phyloP scores from a whole-genome alignment of 2,329 filamentous ascomycete genomes.

The Cercospora sojina region DNA sequence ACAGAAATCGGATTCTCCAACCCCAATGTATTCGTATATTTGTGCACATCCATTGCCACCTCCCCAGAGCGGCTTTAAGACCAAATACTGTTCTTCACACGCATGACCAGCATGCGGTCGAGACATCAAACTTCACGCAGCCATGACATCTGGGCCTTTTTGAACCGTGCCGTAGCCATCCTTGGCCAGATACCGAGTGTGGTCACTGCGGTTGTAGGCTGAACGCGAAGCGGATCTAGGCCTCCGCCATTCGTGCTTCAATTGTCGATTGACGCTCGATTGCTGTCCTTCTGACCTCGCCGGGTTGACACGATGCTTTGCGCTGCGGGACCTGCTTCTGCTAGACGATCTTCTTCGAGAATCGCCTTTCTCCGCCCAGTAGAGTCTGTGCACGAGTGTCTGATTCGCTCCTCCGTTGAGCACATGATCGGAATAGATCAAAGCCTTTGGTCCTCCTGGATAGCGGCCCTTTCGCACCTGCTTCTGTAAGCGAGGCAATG shows the following conservation, averaged over 20 bases:
- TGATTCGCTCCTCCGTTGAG: constrained; percentile 41
- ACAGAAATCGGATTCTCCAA: too few species aligned
- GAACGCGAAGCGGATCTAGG: background rate
- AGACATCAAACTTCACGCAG: background rate
- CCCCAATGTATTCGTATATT: background rate
- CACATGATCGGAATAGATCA: constrained; percentile 41
- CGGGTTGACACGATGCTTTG: background rate
- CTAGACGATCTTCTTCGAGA: background rate
- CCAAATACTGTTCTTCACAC: background rate
- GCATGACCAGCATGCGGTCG: background rate
- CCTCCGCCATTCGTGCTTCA: background rate
- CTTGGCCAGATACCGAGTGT: background rate
- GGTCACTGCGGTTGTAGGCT: background rate
- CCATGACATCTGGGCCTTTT: background rate
- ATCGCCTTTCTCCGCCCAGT: constrained; percentile 28
- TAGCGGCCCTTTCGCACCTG: constrained; percentile 41
- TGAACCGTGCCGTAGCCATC: background rate
- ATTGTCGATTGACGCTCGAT: background rate
- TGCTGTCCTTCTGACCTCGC: background rate
- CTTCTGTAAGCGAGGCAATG: constrained; percentile 4
- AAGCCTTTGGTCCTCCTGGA: constrained; percentile 38
- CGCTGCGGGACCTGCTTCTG: background rate
- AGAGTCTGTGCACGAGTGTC: constrained; percentile 35
- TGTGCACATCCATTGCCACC: background rate
- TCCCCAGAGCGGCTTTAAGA: background rate